phyloP scores from a whole-genome alignment of 2,329 filamentous ascomycete species.

The Venturia aucupariae region DNA sequence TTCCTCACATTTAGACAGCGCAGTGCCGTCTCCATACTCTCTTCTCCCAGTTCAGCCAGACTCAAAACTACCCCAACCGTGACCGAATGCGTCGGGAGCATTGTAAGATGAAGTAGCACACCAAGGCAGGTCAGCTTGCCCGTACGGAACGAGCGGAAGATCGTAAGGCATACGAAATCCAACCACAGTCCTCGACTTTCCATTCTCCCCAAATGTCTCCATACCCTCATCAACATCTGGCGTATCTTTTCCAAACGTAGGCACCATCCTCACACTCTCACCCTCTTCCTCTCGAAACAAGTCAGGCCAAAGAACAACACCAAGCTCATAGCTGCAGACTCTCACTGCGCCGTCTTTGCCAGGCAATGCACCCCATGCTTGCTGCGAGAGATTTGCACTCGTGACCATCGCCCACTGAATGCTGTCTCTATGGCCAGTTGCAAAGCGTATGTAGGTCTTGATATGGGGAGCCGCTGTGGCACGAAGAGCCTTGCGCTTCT shows the following conservation, averaged over 20 bases:
- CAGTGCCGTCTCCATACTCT: background rate
- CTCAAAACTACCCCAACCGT: background rate
- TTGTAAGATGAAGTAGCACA: slow-evolving; percentile 53
- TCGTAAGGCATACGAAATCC: slow-evolving; percentile 77
- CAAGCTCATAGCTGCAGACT: slow-evolving; percentile 75
- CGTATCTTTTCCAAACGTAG: slow-evolving; percentile 54
- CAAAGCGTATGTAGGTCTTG: slow-evolving; percentile 74
- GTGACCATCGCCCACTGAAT: slow-evolving; percentile 83
- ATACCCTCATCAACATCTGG: slow-evolving; percentile 29
- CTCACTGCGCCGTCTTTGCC: slow-evolving; percentile 40
- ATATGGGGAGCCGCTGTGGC: slow-evolving; percentile 70
- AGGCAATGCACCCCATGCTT: slow-evolving; percentile 69
- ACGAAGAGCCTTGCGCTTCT: slow-evolving; percentile 22
- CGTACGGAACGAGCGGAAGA: slow-evolving; percentile 62
- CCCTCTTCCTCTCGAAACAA: slow-evolving; percentile 28
- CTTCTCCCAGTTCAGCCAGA: background rate
- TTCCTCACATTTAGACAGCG: no score
- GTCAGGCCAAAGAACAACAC: slow-evolving; percentile 72
- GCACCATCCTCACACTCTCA: slow-evolving; percentile 49
- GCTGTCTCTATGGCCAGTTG: slow-evolving; percentile 27
- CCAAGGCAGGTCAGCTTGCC: slow-evolving; percentile 60
- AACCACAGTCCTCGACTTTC: slow-evolving; percentile 36
- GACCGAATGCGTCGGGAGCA: slow-evolving; percentile 43
- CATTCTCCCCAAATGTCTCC: slow-evolving; percentile 18
- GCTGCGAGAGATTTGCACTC: slow-evolving; percentile 84